Base-by-base conservation (phyloP, 192 early-diverging fungal genomes). In the Coemansia sp. region DNA sequence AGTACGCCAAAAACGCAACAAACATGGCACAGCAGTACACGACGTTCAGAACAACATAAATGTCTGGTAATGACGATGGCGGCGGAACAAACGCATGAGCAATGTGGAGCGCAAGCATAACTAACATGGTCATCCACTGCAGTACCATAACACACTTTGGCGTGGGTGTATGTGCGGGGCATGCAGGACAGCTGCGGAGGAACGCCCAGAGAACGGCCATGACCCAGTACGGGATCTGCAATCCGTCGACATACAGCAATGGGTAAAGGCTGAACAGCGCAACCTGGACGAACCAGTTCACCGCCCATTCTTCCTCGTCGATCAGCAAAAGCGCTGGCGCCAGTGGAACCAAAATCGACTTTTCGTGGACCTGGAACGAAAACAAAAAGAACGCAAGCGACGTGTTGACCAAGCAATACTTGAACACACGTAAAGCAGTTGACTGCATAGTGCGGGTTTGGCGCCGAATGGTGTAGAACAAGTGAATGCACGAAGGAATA, bases 341-440 rank as follows among this genome's bases (percentile, higher is more conserved):
- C 4, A 85, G 59, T 1, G 97, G 95, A 7, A 99, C 69, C 37
- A 99, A 70, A 42, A 99, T 97, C 0, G 90, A 91, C 70, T 99
- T 99, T 68, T 99, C 97, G 73, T 99, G 97, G 5, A 97, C 90
- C 81, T 97, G 95, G 83, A 99, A 99, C 9, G 95, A 93, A 56
- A 96, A 92, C 64, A 99, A 67, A 81, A 96, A 99, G 68, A 99
- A 99, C 4, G 88, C 90, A 24, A 99, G 73, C 3, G 93, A 90
- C 1, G 84, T 84, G 65, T 87, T 90, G 40, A 89, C 64, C 36
- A 96, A 64, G 2, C 87, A 79, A 58, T 93, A 92, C 36, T 93
- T 64, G 15, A 98, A 68, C 8, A 71, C 59, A 15, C 15, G 60
- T n/a, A 66, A 9, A 14, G 67, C 67, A 12, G 34, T 34, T 3